phyloP scores from a whole-genome alignment of 495 filamentous ascomycete genomes.

The Lepraria neglecta region DNA sequence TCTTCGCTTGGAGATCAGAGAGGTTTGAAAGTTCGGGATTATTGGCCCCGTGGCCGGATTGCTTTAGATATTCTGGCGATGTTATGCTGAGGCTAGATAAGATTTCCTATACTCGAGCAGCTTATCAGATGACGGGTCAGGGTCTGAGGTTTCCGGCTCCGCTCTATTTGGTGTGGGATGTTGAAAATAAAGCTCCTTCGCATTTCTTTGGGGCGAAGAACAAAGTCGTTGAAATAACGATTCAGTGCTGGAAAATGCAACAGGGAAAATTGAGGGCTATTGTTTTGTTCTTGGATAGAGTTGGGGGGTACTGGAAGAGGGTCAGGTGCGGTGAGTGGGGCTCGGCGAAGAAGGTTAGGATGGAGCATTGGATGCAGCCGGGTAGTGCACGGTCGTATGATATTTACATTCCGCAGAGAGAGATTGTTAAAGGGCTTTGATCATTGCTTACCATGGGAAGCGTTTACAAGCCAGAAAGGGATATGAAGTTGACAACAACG shows the following conservation, averaged over 20 bases:
- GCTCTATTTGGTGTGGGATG: neutral
- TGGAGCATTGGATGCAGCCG: neutral
- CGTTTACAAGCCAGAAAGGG: no score
- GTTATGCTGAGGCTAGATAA: slow-evolving; percentile 7
- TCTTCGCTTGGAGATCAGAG: slow-evolving; percentile 29
- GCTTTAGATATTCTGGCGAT: slow-evolving; percentile 10
- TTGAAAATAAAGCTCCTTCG: neutral
- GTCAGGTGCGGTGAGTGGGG: slow-evolving; percentile 6
- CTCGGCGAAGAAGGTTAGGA: slow-evolving; percentile 9
- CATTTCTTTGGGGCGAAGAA: neutral
- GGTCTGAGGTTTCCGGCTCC: slow-evolving; percentile 14
- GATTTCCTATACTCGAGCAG: slow-evolving; percentile 5
- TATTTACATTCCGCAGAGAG: slow-evolving; percentile 14
- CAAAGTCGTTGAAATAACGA: slow-evolving; percentile 5
- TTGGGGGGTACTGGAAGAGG: slow-evolving; percentile 13
- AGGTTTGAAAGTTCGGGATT: slow-evolving; percentile 16
- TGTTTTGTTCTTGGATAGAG: slow-evolving; percentile 7
- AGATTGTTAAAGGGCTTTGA: neutral
- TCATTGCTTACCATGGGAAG: no score
- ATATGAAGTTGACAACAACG: no score
- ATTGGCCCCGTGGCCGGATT: slow-evolving; percentile 20
- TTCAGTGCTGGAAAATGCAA: slow-evolving; percentile 12
- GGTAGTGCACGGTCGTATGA: neutral
- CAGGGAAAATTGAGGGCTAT: slow-evolving; percentile 8
- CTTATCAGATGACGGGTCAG: slow-evolving; percentile 15